Base-by-base conservation (phyloP, 1,284 basidiomycete species). In the Coniferiporia weirii region DNA sequence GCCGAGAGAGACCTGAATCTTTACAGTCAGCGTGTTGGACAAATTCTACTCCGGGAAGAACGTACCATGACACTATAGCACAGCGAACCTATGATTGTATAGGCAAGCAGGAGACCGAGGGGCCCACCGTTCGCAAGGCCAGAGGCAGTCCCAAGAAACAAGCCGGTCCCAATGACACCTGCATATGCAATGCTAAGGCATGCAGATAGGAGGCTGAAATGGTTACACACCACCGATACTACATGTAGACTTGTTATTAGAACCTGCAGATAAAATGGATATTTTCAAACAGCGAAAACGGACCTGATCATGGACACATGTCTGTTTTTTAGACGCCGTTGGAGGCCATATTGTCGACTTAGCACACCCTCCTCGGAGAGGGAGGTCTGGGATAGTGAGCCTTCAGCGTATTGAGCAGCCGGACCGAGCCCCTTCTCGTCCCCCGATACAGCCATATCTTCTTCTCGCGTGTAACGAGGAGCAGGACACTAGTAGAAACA, bases 91-190 rank as follows among this genome's bases (percentile, higher is more conserved):
- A 90, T 79, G 4, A 71, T 61, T 0, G 74, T 63, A 64, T 86
- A 89, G 40, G 88, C 87, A 1, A 91, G 77, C 5, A 87, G 67
- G 32, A 89, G 77, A 70, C 86, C 85, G 70, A 74, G 64, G 9
- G 71, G 87, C 22, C 85, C 87, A 57, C 84, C 85, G 61, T 78
- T 69, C 36, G 63, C 66, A 19, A 89, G 71, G 22, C 83, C 72
- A 54, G 60, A 77, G 1, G 81, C 85, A 8, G 85, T 88, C 52
- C 87, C 86, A 62, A 89, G 71, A 71, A 85, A 85, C 32, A 87
- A 72, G 19, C 79, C 82, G 56, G 87, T 90, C 59, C 88, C 89
- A 64, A 91, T 90, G 60, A 91, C 89, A 73, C 88, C 86, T 85
- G 38, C 8, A 40, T 7, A 9, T 12, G 38, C 9, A 27, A 20